Percentiles rank a stretch among this genome's conserved stretches.
These are phyloP conservation scores for Pseudocercospora musae DNA, from an alignment of 2,329 filamentous ascomycete genomes.

Conservation along the genomic window DNA sequence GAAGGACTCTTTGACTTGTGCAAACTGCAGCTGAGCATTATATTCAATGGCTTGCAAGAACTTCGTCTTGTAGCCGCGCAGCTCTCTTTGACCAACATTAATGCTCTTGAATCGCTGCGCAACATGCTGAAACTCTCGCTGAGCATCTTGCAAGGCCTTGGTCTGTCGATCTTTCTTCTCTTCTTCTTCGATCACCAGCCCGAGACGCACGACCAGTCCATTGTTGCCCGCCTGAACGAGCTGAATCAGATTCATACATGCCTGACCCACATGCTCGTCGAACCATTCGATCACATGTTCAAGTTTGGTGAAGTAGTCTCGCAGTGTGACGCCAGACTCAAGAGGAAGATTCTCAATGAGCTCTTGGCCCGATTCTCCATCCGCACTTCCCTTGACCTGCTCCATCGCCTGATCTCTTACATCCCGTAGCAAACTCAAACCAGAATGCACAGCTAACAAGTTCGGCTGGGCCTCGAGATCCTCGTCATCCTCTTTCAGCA, in stretches of 20 bases:
- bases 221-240: slow-evolving; percentile 83
- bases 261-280: slow-evolving; percentile 85
- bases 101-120: slow-evolving; percentile 92
- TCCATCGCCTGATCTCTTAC: slow-evolving; percentile 96
- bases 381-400: slow-evolving; percentile 69
- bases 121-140: slow-evolving; percentile 93
- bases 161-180: slow-evolving; percentile 95
- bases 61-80: slow-evolving; percentile 95
- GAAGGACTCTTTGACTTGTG: slow-evolving; percentile 69
- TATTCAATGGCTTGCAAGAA: slow-evolving; percentile 77
- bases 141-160: slow-evolving; percentile 84
- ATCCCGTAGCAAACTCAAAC: slow-evolving; percentile 85
- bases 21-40: slow-evolving; percentile 71
- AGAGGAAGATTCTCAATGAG: slow-evolving; percentile 71
- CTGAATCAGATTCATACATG: slow-evolving; percentile 86
- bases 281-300: slow-evolving; percentile 92
- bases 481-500: slow-evolving; percentile 78
- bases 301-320: slow-evolving; percentile 83
- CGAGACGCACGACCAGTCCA: slow-evolving; percentile 84
- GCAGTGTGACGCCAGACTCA: slow-evolving; percentile 68
- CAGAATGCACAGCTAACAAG: slow-evolving; percentile 83
- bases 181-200: slow-evolving; percentile 89
- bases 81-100: slow-evolving; percentile 77
- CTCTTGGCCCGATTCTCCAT: slow-evolving; percentile 93
- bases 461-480: slow-evolving; percentile 91